Evolutionary conservation across 108 stramenopile species (phyloP).

Genomic region (Nitzschia putrida): DNA sequence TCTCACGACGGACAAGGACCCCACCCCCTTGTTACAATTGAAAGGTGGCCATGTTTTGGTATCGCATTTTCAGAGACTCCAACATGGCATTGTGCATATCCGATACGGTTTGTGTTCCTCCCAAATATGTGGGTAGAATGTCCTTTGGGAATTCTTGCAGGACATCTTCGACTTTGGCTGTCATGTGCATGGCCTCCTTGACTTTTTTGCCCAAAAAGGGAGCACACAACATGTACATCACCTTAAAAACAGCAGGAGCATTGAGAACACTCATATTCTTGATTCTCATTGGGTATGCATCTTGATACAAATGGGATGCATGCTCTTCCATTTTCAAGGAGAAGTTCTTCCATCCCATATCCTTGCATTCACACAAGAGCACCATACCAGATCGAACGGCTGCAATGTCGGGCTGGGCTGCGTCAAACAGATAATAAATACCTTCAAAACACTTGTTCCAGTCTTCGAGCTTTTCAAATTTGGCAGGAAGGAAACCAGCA

Average conservation of each 20-base stretch:
- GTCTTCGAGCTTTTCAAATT: neutral
- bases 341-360: conserved; percentile 10
- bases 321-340: conserved; percentile 1
- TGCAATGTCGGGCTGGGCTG: neutral
- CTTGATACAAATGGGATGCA: conserved; percentile 8
- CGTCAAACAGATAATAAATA: conserved; percentile 1
- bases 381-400: neutral
- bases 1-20: no score
- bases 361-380: neutral
- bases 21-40: neutral
- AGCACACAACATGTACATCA: neutral
- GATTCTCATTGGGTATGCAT: neutral
- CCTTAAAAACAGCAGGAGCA: neutral
- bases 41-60: conserved; percentile 1
- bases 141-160: neutral
- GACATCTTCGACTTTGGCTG: neutral
- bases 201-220: neutral
- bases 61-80: neutral
- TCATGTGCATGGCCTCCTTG: conserved; percentile 2
- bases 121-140: neutral
- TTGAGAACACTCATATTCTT: neutral
- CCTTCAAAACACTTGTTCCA: neutral
- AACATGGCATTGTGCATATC: conserved; percentile 1
- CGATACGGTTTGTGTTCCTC: neutral
- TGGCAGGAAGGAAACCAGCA: neutral